phyloP scores from a whole-genome alignment of 164 flowering plant species.

The Akebia trifoliata region DNA sequence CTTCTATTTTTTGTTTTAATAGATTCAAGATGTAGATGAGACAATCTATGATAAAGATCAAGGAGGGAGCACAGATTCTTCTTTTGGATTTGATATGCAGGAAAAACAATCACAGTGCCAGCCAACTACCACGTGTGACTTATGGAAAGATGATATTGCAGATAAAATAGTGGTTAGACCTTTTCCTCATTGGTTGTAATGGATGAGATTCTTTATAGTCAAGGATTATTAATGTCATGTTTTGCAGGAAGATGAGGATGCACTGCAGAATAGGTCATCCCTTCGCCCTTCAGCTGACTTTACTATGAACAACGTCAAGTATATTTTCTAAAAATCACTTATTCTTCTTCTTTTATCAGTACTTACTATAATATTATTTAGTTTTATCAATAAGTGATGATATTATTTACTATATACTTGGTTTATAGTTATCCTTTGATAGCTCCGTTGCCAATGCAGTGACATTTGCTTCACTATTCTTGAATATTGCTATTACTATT shows the following conservation, averaged over 20 bases:
- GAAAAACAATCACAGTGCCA: slow-evolving; percentile 25
- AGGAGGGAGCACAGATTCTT: slow-evolving; percentile 35
- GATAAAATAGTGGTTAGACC: slow-evolving; percentile 29
- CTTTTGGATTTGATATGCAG: slow-evolving; percentile 25
- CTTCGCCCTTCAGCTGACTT: slow-evolving; percentile 27
- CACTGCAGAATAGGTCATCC: slow-evolving; percentile 21
- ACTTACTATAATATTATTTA: not conserved
- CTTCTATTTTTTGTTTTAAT: slow-evolving; percentile 11
- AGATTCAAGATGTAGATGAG: slow-evolving; percentile 79
- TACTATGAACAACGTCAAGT: slow-evolving; percentile 31
- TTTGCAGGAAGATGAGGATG: slow-evolving; percentile 50
- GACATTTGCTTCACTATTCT: not conserved
- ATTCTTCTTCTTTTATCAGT: not conserved
- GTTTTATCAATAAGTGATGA: not conserved
- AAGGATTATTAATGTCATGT: slow-evolving; percentile 7
- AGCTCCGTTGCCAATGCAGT: not conserved
- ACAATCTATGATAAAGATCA: slow-evolving; percentile 31
- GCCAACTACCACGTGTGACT: slow-evolving; percentile 7
- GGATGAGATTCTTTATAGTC: not conserved
- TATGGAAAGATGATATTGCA: slow-evolving; percentile 20
- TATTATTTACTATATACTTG: not conserved
- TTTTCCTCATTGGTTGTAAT: slow-evolving; percentile 4
- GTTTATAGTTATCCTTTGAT: not conserved
- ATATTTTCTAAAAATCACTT: slow-evolving; percentile 8
- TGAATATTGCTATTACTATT: not conserved